These are phyloP conservation scores for Penicillium coprophilum DNA, from an alignment of 495 filamentous ascomycete species.

Conservation along the genomic window DNA sequence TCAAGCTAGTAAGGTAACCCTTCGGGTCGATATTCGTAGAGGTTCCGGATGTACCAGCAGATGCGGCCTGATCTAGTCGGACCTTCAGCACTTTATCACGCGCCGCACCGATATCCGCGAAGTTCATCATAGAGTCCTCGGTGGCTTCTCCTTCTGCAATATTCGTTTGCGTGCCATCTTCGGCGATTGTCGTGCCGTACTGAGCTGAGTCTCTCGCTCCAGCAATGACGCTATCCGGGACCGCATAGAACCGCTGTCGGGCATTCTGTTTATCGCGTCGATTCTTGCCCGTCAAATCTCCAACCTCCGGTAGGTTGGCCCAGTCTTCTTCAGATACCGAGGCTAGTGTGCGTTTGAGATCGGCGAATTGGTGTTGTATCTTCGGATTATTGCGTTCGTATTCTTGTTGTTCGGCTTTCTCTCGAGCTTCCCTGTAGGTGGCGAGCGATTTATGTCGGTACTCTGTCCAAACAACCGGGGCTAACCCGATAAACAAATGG, in stretches of 20 bases:
- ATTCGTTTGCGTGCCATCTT: conserved; percentile 62
- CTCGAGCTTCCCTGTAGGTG: conserved; percentile 89
- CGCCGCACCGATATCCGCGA: conserved; percentile 95
- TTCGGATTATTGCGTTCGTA: conserved; percentile 97
- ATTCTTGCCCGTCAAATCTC: conserved; percentile 93
- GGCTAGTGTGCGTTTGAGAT: conserved; percentile 85
- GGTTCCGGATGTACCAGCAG: conserved; percentile 73
- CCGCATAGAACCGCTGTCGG: conserved; percentile 88
- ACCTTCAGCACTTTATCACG: conserved; percentile 92
- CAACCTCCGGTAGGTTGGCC: conserved; percentile 92
- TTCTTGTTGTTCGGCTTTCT: conserved; percentile 84
- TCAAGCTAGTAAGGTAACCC: conserved; percentile 90
- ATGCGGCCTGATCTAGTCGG: conserved; percentile 83
- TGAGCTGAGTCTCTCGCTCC: conserved; percentile 76
- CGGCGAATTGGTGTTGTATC: conserved; percentile 97
- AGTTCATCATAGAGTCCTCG: conserved; percentile 94
- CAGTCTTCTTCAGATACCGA: conserved; percentile 93
- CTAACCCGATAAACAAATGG: conserved; percentile 69
- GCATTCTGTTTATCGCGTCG: conserved; percentile 78
- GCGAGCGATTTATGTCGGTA: conserved; percentile 72
- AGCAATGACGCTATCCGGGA: conserved; percentile 93
- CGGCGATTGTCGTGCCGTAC: conserved; percentile 79
- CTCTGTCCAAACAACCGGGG: conserved; percentile 69
- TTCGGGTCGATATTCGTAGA: conserved; percentile 92
- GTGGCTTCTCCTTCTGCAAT: conserved; percentile 47